Base-by-base conservation (phyloP, 805 yeast genomes). In the Pichia rugopelliculosa region DNA sequence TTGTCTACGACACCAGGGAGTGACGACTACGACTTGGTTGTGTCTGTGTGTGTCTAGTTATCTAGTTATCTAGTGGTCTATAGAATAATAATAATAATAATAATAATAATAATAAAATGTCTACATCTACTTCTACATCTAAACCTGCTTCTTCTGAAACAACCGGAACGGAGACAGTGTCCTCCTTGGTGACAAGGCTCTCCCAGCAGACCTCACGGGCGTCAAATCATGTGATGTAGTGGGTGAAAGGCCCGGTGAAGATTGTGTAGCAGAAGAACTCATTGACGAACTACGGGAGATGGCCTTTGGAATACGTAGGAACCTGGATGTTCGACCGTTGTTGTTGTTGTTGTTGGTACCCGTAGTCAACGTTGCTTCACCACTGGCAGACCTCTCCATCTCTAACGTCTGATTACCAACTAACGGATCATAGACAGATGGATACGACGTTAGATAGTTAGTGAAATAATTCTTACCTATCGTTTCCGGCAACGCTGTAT, bases 1-100 rank as follows among this genome's bases (percentile, higher is more conserved):
- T 91, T 27, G 76, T 82, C 20, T 76, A 84, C 69, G 96, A 90
- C 60, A 84, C 91, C 1, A 74, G 66, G 43, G 77, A 76, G 5
- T 39, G 13, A 25, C n/a, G n/a, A n/a, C n/a, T n/a, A n/a, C n/a
- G n/a, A n/a, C n/a, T n/a, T n/a, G n/a, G n/a, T n/a, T n/a, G n/a
- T n/a, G n/a, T n/a, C n/a, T n/a, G n/a, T n/a, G n/a, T n/a, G n/a
- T n/a, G n/a, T n/a, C n/a, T n/a, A n/a, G n/a, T n/a, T n/a, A n/a
- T n/a, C n/a, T n/a, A n/a, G n/a, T n/a, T n/a, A n/a, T n/a, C n/a
- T n/a, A n/a, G n/a, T n/a, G n/a, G n/a, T n/a, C n/a, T n/a, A n/a
- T n/a, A n/a, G n/a, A n/a, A n/a, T n/a, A n/a, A n/a, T n/a, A n/a
- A n/a, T n/a, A n/a, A n/a, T n/a, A n/a, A n/a, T n/a, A n/a, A n/a